Evolutionary conservation across 1,139 yeast species (phyloP), one percentile per base, ranked within the genome.

Genomic region (Lodderomyces metapsilosis): DNA sequence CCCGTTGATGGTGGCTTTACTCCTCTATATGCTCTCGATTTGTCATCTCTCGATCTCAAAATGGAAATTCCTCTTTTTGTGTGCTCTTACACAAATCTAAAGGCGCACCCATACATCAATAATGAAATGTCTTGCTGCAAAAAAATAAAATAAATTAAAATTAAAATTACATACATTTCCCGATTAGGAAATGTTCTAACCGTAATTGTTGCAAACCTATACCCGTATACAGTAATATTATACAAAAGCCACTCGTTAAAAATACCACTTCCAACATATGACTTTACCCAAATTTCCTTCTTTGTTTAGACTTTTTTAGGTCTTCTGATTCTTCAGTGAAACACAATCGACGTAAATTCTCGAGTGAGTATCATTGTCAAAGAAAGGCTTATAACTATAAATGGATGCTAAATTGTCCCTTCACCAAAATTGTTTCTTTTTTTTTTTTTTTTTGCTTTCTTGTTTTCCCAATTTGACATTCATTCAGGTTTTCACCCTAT

Each of bases 341-440:
- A 12, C n/a, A 15, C 18, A 28, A 15, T 15, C 32, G 7, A n/a
- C 32, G 32, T 28, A 28, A 15, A 28, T 28, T 28, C 32, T 28
- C 32, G 32, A 28, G 32, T 8, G 27, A 15, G 16, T 28, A 3
- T 13, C 9, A 28, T 28, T 28, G 32, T 28, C 18, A n/a, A 11
- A 24, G 16, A 23, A 4, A 23, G 9, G 13, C 4, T 25, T 6
- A 12, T n/a, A 15, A 13, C 18, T 28, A 28, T 28, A 28, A 28
- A 28, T 28, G 32, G 18, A 16, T 15, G 32, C 32, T 28, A 28
- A 28, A 15, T 28, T 28, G 18, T 28, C 32, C 32, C 11, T 28
- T 5, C 12, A 25, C 16, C 5, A 25, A 12, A 25, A 20, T 33
- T 33, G n/a, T 33, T 20, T 31, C 23, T 31, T 25, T 25, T 25